Evolutionary conservation across 139 green algal species (phyloP), one percentile per base, ranked within the genome.

Genomic region (Nannochloris sp.): DNA sequence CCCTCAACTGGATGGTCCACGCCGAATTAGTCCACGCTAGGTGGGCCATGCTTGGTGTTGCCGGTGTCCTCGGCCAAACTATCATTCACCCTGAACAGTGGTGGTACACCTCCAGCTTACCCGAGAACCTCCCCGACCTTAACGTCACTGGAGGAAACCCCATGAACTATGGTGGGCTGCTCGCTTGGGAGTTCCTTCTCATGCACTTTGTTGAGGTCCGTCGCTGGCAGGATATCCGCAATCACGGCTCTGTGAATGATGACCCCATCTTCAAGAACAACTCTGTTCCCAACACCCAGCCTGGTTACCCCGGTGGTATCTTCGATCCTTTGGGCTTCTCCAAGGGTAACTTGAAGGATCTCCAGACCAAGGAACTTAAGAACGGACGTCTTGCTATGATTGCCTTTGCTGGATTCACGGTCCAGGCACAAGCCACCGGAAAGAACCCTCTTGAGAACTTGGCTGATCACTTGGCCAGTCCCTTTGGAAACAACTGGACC

Each of bases 11-110:
- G 77, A 85, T 80, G 54, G 54, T 58, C 14, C 75, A 86, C 74
- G 67, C 64, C 24, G 82, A 87, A 74, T 74, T 77, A 25, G 79
- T 90, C 70, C 89, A 97, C 75, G 57, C 57, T 32, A 84, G 90
- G 61, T 97, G 87, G 87, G 90, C 90, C 31, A 97, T 97, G 90
- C 73, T 93, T 7, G 90, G 74, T 30, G 86, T 91, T 31, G 89
- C 89, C 6, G 90, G 90, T 46, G 89, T 96, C 69, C 72, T 97
- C 19, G 80, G 67, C 14, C 89, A 90, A 71, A 61, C 70, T 60
- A 60, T 76, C 33, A 8, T 70, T 14, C 45, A 64, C 54, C 70
- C 70, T 34, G 62, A 55, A 25, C 51, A 67, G 37, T 76, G 47
- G 48, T 76, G 70, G 70, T 76, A 76, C 62, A 63, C 62, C 7